These are phyloP conservation scores for Aegilops tauschii DNA, from an alignment of 176 grass and related monocot genomes.

Conservation along the genomic window DNA sequence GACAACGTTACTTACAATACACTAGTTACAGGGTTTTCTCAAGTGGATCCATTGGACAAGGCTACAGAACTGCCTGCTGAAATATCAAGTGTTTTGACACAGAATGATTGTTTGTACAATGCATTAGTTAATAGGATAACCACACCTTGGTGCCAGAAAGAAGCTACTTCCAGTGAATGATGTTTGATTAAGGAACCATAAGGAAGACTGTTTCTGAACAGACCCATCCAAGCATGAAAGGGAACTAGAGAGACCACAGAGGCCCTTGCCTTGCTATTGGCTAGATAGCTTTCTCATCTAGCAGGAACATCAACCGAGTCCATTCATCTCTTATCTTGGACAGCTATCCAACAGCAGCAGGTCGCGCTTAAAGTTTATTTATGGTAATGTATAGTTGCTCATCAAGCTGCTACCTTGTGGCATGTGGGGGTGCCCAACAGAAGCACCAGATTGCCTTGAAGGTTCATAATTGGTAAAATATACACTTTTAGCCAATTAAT, in stretches of 20 bases:
- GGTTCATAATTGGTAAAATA: conserved; percentile 24
- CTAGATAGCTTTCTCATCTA: conserved; percentile 3
- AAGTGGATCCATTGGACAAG: conserved; percentile 49
- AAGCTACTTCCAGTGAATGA: conserved; percentile 46
- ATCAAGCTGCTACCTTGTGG: conserved; percentile 8
- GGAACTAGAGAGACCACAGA: not conserved
- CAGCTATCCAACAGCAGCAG: not conserved
- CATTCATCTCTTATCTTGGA: conserved; percentile 8
- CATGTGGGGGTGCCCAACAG: not conserved
- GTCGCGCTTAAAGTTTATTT: conserved; percentile 1
- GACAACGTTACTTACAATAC: conserved; percentile 68
- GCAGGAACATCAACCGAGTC: not conserved
- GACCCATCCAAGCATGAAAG: conserved; percentile 2
- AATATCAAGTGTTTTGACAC: conserved; percentile 34
- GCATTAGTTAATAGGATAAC: conserved; percentile 61
- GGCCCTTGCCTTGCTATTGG: not conserved
- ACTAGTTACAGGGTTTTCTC: conserved; percentile 50
- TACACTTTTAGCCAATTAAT: conserved; percentile 1
- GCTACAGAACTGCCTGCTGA: conserved; percentile 40
- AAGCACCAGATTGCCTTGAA: conserved; percentile 5
- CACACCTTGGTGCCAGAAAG: conserved; percentile 48
- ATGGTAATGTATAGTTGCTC: not conserved
- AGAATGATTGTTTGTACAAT: conserved; percentile 49
- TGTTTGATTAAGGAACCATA: conserved; percentile 33
- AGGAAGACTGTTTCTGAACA: not conserved